Percentiles rank a stretch among this genome's conserved stretches.
These are phyloP conservation scores for Blastocrithidia nonstop DNA, from an alignment of 208 protist genomes.

Conservation along the genomic window DNA sequence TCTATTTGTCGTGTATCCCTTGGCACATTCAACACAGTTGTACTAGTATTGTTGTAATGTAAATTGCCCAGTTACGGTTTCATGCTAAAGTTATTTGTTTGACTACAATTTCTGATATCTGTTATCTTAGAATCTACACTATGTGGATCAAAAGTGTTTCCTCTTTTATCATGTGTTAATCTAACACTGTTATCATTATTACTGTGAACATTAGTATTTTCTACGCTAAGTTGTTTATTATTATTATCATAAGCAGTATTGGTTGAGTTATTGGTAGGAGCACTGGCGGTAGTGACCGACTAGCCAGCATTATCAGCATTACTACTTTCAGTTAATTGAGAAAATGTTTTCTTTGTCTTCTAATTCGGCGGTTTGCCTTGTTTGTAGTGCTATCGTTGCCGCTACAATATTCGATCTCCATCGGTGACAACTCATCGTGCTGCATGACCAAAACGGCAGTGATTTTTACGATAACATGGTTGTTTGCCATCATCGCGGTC, in stretches of 20 bases:
- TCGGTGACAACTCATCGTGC: slow-evolving; percentile 29
- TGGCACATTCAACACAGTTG: no score
- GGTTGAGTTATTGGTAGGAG: neutral
- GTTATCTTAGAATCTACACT: no score
- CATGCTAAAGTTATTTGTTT: no score
- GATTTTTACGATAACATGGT: slow-evolving; percentile 47
- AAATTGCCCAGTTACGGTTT: no score
- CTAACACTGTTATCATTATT: no score
- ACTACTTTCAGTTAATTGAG: neutral
- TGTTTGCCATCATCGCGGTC: slow-evolving; percentile 42
- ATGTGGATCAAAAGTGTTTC: no score
- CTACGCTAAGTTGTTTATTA: neutral
- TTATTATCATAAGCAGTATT: neutral
- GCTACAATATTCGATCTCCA: slow-evolving; percentile 9
- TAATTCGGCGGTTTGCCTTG: neutral
- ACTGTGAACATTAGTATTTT: no score
- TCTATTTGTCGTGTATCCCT: no score
- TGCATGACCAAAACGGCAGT: slow-evolving; percentile 38
- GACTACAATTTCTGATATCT: no score
- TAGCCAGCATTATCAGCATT: neutral
- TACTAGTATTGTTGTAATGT: no score
- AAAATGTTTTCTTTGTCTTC: neutral
- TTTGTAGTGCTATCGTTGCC: neutral
- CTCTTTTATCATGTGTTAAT: no score
- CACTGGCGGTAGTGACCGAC: neutral